phyloP scores from a whole-genome alignment of 2,329 filamentous ascomycete genomes.

The Sporothrix luriei region DNA sequence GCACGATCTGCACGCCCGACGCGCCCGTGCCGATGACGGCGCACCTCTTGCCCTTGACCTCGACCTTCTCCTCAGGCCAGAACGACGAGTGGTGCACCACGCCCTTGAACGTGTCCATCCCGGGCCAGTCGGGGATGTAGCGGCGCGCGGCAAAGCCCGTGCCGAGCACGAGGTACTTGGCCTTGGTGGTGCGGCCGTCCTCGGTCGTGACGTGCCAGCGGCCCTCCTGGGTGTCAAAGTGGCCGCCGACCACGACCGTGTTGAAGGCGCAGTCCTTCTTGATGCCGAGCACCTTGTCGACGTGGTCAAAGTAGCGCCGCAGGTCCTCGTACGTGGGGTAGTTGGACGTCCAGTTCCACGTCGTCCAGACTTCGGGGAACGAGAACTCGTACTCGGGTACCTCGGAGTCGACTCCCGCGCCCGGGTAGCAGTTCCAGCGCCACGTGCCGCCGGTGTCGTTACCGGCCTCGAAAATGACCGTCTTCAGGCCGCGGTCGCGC shows the following conservation, averaged over 20 bases:
- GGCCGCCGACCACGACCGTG: slow-evolving; percentile 55
- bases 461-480: slow-evolving; percentile 57
- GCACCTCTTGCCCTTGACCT: slow-evolving; percentile 60
- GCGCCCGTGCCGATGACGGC: slow-evolving; percentile 67
- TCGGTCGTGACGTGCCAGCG: slow-evolving; percentile 55
- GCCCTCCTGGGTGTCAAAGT: slow-evolving; percentile 52
- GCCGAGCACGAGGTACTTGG: slow-evolving; percentile 56
- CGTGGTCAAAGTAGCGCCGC: slow-evolving; percentile 60
- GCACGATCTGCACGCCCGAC: slow-evolving; percentile 65
- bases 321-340: slow-evolving; percentile 58
- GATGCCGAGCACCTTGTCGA: slow-evolving; percentile 57
- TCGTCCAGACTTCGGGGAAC: slow-evolving; percentile 55
- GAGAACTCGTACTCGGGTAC: slow-evolving; percentile 58
- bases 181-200: slow-evolving; percentile 53
- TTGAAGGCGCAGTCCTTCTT: slow-evolving; percentile 62
- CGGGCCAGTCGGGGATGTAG: slow-evolving; percentile 63
- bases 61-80: slow-evolving; percentile 61
- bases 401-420: slow-evolving; percentile 57
- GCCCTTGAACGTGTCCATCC: slow-evolving; percentile 63
- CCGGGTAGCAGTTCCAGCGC: slow-evolving; percentile 61
- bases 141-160: slow-evolving; percentile 62
- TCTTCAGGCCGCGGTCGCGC: slow-evolving; percentile 53
- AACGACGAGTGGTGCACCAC: slow-evolving; percentile 61
- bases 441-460: slow-evolving; percentile 57
- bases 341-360: slow-evolving; percentile 59